Evolutionary conservation across 2,329 filamentous ascomycete species (phyloP), one percentile per base, ranked within the genome.

Genomic region (Pseudogymnoascus sp.): DNA sequence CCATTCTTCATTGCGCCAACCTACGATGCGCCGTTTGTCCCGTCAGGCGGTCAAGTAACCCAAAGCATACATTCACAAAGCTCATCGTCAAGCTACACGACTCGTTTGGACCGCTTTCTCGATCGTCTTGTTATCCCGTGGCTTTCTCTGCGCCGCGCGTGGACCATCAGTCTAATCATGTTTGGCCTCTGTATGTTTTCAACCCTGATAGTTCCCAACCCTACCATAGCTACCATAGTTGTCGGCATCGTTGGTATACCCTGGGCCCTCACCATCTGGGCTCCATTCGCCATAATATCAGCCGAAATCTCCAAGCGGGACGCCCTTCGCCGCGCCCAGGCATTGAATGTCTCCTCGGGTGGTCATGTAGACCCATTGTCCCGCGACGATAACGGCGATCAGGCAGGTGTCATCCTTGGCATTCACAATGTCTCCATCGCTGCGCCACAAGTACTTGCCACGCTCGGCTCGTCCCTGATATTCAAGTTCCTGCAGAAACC

Each of bases 401-500:
- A 71, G 62, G 67, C 65, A 41, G 71, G 93, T 41, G 89, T 97
- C 40, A 91, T 97, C 47, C 81, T 97, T 1, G 93, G 93, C 7
- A 92, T 97, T 61, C 93, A 97, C 78, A 97, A 97, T 73, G 93
- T 97, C 76, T 88, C 92, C 13, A 89, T 97, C 67, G 91, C 92
- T 0, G 86, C 91, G 4, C 93, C 93, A 1, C 93, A 97, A 72
- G 92, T 97, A 64, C 81, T 97, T 61, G 92, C 93, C 9, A 97
- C 92, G 5, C 76, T 97, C 29, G 85, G 89, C 24, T 93, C 90
- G 63, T 92, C 88, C 70, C 78, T 88, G 63, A 89, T 97, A 64
- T 97, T 97, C 77, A 87, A 85, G 70, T 77, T 87, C 40, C 82
- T 93, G 69, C 92, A 97, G 76, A 96, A 96, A 74, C 91, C 90